Percentiles rank a stretch among this genome's conserved stretches.
These are phyloP conservation scores for Spiromastix sp. DNA, from an alignment of 2,329 filamentous ascomycete species.

Conservation along the genomic window DNA sequence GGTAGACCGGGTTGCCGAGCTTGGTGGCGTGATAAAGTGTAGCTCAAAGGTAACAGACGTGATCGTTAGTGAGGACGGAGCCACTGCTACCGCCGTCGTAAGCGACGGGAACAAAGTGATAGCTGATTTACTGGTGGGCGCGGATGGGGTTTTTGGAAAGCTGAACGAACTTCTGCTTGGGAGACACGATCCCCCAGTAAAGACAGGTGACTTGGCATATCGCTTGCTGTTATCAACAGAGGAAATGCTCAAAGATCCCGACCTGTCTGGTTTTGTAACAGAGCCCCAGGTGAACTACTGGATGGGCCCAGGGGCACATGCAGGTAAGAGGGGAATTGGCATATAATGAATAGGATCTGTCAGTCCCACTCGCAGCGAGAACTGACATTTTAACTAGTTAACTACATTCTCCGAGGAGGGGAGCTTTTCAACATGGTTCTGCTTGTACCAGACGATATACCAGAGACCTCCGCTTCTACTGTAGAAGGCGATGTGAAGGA, in stretches of 20 bases:
- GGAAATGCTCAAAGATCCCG: conserved; percentile 38
- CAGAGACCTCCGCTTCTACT: conserved; percentile 40
- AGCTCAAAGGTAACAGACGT: conserved; percentile 2
- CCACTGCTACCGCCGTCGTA: conserved; percentile 19
- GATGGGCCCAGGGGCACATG: conserved; percentile 43
- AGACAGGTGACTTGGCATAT: conserved; percentile 48
- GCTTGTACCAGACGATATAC: conserved; percentile 53
- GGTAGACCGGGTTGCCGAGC: conserved; percentile 1
- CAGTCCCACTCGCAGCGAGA: too few relatives aligned
- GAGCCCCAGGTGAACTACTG: conserved; percentile 44
- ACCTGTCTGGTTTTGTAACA: conserved; percentile 35
- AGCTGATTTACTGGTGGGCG: conserved; percentile 38
- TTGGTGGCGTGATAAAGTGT: background rate
- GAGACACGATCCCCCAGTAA: conserved; percentile 33
- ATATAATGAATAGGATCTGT: too few relatives aligned
- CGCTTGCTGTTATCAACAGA: conserved; percentile 40
- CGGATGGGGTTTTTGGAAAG: conserved; percentile 38
- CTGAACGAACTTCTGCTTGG: conserved; percentile 38
- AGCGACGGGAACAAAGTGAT: conserved; percentile 21
- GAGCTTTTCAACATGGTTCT: conserved; percentile 53
- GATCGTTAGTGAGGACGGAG: conserved; percentile 15
- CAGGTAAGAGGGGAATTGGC: too few relatives aligned
- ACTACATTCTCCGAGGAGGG: conserved; percentile 50
- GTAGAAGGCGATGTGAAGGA: conserved; percentile 43
- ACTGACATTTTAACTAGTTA: conserved; percentile 27